phyloP scores from a whole-genome alignment of 163 green algal species.

The Dunaliella salina region DNA sequence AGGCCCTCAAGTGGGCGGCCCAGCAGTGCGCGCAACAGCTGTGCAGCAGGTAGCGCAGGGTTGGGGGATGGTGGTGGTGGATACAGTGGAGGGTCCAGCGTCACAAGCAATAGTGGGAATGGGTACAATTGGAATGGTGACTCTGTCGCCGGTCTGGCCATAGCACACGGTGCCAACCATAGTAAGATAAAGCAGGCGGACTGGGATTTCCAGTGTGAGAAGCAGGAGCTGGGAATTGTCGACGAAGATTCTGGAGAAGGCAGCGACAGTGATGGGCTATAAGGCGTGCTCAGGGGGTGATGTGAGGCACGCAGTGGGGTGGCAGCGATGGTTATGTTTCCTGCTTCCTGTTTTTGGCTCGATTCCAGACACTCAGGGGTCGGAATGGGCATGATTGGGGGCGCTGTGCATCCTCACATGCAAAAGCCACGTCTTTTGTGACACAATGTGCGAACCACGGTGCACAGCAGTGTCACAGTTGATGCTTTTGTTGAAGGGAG shows the following conservation, averaged over 20 bases:
- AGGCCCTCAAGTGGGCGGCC: neutral
- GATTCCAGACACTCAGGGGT: too few species aligned
- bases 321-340: too few species aligned
- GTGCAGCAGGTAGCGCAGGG: neutral
- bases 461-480: too few species aligned
- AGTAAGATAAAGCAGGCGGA: neutral
- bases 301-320: too few species aligned
- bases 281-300: neutral
- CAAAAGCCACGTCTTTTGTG: too few species aligned
- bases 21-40: neutral
- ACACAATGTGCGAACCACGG: too few species aligned
- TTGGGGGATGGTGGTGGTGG: too few species aligned
- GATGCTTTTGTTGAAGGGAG: too few species aligned
- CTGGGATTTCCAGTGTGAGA: neutral
- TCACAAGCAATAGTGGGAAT: neutral
- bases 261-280: neutral
- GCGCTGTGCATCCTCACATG: too few species aligned
- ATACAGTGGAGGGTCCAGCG: neutral
- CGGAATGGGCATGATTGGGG: too few species aligned
- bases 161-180: neutral
- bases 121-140: neutral
- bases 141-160: neutral
- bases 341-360: too few species aligned
- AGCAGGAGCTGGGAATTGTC: neutral
- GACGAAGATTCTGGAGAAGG: neutral